phyloP scores from a whole-genome alignment of 306 rosid genomes.

The Citrullus amarus region DNA sequence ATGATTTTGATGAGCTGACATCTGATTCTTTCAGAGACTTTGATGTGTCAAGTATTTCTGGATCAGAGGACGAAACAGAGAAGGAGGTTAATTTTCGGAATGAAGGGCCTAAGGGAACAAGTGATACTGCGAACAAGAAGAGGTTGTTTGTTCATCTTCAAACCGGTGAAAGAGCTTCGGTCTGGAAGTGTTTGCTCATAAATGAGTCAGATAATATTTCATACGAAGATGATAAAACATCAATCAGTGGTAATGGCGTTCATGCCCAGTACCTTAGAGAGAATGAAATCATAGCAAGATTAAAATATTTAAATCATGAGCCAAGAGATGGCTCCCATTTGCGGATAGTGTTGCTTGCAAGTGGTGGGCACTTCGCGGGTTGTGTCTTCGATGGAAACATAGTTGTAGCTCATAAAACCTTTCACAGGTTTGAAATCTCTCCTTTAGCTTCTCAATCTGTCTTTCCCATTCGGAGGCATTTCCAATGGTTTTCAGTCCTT shows the following conservation, averaged over 20 bases:
- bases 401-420: slow-evolving; percentile 85
- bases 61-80: slow-evolving; percentile 75
- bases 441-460: not conserved
- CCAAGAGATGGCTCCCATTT: slow-evolving; percentile 51
- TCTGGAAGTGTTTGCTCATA: slow-evolving; percentile 72
- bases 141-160: slow-evolving; percentile 44
- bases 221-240: slow-evolving; percentile 24
- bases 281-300: slow-evolving; percentile 36
- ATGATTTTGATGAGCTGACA: slow-evolving; percentile 77
- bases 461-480: not conserved
- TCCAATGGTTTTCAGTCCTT: not conserved
- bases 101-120: slow-evolving; percentile 15
- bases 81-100: slow-evolving; percentile 22
- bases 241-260: not conserved
- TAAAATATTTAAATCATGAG: slow-evolving; percentile 43
- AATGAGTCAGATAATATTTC: slow-evolving; percentile 40
- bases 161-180: slow-evolving; percentile 55
- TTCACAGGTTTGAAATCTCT: slow-evolving; percentile 60
- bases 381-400: slow-evolving; percentile 77
- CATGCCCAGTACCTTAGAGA: slow-evolving; percentile 9
- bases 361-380: slow-evolving; percentile 93
- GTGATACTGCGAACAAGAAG: slow-evolving; percentile 32
- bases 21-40: slow-evolving; percentile 70
- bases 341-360: slow-evolving; percentile 73
- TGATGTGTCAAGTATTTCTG: slow-evolving; percentile 92